Evolutionary conservation across 1,284 basidiomycete genomes (phyloP).

Genomic region (Cryptococcus neoformans): DNA sequence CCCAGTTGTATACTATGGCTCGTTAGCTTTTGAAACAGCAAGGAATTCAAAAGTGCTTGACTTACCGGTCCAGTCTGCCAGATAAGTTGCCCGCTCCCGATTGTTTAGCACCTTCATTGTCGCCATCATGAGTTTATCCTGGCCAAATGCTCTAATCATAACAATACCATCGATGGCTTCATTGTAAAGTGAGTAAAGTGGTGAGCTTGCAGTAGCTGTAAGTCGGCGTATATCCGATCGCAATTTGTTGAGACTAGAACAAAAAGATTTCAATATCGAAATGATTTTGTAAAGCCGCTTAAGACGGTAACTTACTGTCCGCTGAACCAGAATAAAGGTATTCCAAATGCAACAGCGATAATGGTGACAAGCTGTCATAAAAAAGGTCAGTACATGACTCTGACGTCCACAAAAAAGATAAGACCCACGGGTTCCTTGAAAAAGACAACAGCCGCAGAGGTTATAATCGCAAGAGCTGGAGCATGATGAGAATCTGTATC

Average conservation of each 20-base stretch:
- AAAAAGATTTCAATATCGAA: background rate
- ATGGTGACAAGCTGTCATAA: constrained; percentile 20
- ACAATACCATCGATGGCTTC: constrained; percentile 51
- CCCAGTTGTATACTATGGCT: constrained; percentile 33
- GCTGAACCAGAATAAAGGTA: constrained; percentile 32
- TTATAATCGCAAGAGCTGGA: constrained; percentile 8
- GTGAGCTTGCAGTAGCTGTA: constrained; percentile 44
- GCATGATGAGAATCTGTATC: background rate
- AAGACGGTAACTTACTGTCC: constrained; percentile 20
- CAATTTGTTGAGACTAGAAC: constrained; percentile 34
- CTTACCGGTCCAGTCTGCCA: constrained; percentile 34
- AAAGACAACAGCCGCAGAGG: constrained; percentile 19
- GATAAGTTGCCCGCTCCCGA: constrained; percentile 31
- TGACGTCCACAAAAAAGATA: no score
- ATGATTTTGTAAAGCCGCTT: background rate
- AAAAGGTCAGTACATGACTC: background rate
- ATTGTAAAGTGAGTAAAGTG: constrained; percentile 50
- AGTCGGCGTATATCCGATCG: constrained; percentile 43
- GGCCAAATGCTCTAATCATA: constrained; percentile 50
- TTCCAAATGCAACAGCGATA: constrained; percentile 21
- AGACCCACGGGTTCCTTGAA: constrained; percentile 30
- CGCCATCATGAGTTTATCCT: constrained; percentile 38
- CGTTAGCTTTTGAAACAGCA: background rate
- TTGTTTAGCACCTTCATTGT: constrained; percentile 38
- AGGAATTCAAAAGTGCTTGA: background rate